Percentiles rank a stretch among this genome's conserved stretches.
These are phyloP conservation scores for Dendrobium catenatum DNA, from an alignment of 106 monocot species.

Conservation along the genomic window DNA sequence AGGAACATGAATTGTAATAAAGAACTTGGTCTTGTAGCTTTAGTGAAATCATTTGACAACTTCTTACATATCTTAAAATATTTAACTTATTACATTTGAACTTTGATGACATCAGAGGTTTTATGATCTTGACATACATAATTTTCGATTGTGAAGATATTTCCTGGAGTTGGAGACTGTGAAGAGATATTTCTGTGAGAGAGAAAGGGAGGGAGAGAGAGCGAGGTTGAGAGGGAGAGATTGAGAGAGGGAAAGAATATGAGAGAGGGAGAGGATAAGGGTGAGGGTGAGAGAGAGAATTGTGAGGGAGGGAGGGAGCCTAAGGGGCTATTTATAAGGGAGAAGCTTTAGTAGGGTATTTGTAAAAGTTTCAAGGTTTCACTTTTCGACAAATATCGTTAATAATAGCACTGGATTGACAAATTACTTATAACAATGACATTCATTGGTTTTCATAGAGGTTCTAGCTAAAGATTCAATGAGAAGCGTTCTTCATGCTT, in stretches of 20 bases:
- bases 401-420: no score
- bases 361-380: no score
- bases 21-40: neutral
- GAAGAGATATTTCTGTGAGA: neutral
- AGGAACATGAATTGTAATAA: neutral
- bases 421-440: no score
- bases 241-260: neutral
- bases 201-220: neutral
- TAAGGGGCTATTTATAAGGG: no score
- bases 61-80: neutral
- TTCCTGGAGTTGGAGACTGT: neutral
- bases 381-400: no score
- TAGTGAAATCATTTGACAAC: neutral
- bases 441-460: no score
- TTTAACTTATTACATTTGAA: neutral
- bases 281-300: no score
- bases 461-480: no score
- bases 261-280: neutral
- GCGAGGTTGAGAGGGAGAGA: neutral
- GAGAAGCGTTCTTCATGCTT: no score
- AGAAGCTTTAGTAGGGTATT: no score
- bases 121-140: neutral
- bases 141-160: neutral
- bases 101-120: neutral
- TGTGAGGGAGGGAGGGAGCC: no score